These are phyloP conservation scores for Ophiobolus disseminans DNA, from an alignment of 2,329 filamentous ascomycete genomes.

Conservation along the genomic window DNA sequence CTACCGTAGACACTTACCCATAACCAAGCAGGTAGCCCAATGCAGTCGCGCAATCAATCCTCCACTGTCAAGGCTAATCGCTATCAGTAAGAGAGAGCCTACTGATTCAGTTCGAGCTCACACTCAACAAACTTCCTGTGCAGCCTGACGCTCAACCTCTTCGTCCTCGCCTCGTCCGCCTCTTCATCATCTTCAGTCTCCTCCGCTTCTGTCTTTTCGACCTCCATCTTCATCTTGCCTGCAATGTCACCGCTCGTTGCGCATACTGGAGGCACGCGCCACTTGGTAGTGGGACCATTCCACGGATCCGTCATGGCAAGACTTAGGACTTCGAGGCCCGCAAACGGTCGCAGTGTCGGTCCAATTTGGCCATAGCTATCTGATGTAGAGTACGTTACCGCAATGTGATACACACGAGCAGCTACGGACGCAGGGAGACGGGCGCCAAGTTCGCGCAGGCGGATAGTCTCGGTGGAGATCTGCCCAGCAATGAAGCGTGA, in stretches of 20 bases:
- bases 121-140: slow-evolving; percentile 15
- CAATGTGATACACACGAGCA: background rate
- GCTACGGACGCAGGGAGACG: background rate
- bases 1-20: too few species aligned
- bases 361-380: slow-evolving; percentile 11
- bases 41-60: too few species aligned
- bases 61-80: too few species aligned
- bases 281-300: background rate
- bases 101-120: slow-evolving; percentile 10
- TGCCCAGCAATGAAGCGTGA: slow-evolving; percentile 11
- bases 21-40: too few species aligned
- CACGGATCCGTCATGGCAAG: slow-evolving; percentile 17
- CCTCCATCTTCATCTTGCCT: background rate
- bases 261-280: background rate
- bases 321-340: slow-evolving; percentile 14
- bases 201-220: slow-evolving; percentile 13
- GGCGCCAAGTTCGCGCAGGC: slow-evolving; percentile 8
- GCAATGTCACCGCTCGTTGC: background rate
- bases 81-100: too few species aligned
- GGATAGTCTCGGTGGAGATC: slow-evolving; percentile 12
- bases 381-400: slow-evolving; percentile 11
- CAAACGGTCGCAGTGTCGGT: slow-evolving; percentile 5
- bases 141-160: background rate
- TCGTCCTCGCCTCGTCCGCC: background rate
- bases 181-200: slow-evolving; percentile 20